A percentile compares a stretch with the other conserved stretches of the same genome.
phyloP scores from a whole-genome alignment of 2,329 filamentous ascomycete species.

The Ceratocystis alfenasii region DNA sequence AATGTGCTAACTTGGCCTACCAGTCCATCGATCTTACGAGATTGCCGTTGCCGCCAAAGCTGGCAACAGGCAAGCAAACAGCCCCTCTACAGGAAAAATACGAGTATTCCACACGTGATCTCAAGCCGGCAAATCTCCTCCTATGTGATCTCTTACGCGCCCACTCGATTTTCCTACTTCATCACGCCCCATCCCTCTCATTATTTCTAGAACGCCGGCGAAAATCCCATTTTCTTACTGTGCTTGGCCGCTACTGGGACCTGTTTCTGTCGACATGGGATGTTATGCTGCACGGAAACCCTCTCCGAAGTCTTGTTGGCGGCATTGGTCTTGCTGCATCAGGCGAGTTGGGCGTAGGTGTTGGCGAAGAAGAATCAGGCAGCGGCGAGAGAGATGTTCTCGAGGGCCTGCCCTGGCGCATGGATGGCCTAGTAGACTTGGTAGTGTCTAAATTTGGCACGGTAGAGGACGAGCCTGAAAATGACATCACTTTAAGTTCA shows the following conservation, averaged over 20 bases:
- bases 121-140: constrained; percentile 69
- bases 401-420: constrained; percentile 69
- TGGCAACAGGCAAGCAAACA: constrained; percentile 32
- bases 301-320: constrained; percentile 63
- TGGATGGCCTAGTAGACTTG: constrained; percentile 76
- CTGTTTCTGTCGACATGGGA: constrained; percentile 63
- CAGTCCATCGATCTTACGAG: constrained; percentile 74
- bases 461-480: constrained; percentile 27
- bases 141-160: constrained; percentile 72
- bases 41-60: constrained; percentile 47
- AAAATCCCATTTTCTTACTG: constrained; percentile 54
- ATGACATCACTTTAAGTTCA: constrained; percentile 23
- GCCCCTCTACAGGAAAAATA: constrained; percentile 35
- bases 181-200: constrained; percentile 66
- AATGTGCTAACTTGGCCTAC: constrained; percentile 2
- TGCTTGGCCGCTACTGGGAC: constrained; percentile 74
- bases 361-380: constrained; percentile 89
- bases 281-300: constrained; percentile 81
- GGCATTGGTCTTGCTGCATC: constrained; percentile 81
- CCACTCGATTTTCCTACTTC: constrained; percentile 72
- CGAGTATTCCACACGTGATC: constrained; percentile 82
- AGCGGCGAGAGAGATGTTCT: constrained; percentile 88
- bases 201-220: constrained; percentile 49
- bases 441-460: constrained; percentile 74
- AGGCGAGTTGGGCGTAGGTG: constrained; percentile 83